These are phyloP conservation scores for Salpingoeca rosetta DNA, from an alignment of 78 protist species.

Conservation along the genomic window DNA sequence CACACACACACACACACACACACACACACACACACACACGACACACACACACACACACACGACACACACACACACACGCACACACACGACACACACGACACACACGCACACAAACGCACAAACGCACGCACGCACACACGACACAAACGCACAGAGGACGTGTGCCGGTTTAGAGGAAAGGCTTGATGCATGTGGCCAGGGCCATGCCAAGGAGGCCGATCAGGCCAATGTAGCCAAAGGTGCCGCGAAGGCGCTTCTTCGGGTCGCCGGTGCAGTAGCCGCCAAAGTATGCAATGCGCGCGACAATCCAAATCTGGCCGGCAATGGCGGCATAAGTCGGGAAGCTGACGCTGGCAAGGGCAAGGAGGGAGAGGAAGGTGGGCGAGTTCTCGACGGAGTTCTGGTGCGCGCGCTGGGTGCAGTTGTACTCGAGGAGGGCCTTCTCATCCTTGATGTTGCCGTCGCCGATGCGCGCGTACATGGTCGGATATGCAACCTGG, in stretches of 20 bases:
- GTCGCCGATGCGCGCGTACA: neutral
- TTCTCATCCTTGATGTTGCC: neutral
- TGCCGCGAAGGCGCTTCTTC: neutral
- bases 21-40: too few relatives aligned
- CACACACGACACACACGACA: too few relatives aligned
- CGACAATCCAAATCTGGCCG: neutral
- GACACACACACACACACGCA: too few relatives aligned
- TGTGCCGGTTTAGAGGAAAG: too few relatives aligned
- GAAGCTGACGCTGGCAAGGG: neutral
- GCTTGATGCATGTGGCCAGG: neutral
- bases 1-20: too few relatives aligned
- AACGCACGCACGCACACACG: too few relatives aligned
- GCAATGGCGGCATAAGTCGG: neutral
- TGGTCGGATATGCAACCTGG: neutral
- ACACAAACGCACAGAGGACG: too few relatives aligned
- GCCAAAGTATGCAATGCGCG: neutral
- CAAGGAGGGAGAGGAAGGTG: neutral
- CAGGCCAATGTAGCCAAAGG: neutral
- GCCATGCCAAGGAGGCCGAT: neutral
- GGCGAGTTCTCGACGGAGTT: neutral
- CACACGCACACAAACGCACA: too few relatives aligned
- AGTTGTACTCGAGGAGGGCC: neutral
- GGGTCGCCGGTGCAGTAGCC: constrained; percentile 7
- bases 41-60: too few relatives aligned
- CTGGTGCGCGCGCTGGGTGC: constrained; percentile 1